Percentiles rank a stretch among this genome's conserved stretches.
These are phyloP conservation scores for Quercus dentata DNA, from an alignment of 306 rosid genomes.

Conservation along the genomic window DNA sequence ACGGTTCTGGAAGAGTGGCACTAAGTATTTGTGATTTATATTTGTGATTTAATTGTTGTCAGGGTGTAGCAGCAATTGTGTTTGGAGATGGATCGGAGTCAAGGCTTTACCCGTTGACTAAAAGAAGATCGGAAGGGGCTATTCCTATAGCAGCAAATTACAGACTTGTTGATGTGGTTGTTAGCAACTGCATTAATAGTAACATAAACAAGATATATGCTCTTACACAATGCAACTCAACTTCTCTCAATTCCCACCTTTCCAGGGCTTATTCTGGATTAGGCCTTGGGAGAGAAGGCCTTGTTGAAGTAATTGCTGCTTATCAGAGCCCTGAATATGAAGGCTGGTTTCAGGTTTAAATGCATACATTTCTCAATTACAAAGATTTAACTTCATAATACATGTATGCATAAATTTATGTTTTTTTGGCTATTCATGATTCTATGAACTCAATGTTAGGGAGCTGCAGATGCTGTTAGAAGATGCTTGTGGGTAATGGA, in stretches of 20 bases:
- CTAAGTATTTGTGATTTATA: background rate
- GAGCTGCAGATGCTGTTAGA: constrained; percentile 44
- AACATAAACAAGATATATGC: constrained; percentile 32
- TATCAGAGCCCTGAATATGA: constrained; percentile 31
- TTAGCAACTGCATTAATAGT: constrained; percentile 44
- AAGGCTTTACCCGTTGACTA: constrained; percentile 38
- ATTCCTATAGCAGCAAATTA: constrained; percentile 43
- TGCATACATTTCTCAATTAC: background rate
- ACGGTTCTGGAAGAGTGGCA: background rate
- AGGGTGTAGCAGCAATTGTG: constrained; percentile 36
- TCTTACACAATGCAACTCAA: constrained; percentile 41
- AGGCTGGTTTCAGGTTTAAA: constrained; percentile 36
- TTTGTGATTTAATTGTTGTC: background rate
- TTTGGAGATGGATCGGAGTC: constrained; percentile 37
- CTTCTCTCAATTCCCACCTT: constrained; percentile 47
- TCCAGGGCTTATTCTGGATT: constrained; percentile 32
- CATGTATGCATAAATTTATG: background rate
- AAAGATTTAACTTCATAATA: background rate
- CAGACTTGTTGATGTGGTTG: constrained; percentile 37
- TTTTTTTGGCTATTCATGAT: background rate
- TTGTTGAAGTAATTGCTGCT: constrained; percentile 37
- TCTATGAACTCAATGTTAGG: constrained; percentile 9
- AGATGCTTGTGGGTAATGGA: constrained; percentile 39
- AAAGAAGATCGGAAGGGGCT: constrained; percentile 42
- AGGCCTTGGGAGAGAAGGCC: constrained; percentile 19